Evolutionary conservation across 2,329 filamentous ascomycete genomes (phyloP), one percentile per base, ranked within the genome.

Genomic region (Colletotrichum orbiculare): DNA sequence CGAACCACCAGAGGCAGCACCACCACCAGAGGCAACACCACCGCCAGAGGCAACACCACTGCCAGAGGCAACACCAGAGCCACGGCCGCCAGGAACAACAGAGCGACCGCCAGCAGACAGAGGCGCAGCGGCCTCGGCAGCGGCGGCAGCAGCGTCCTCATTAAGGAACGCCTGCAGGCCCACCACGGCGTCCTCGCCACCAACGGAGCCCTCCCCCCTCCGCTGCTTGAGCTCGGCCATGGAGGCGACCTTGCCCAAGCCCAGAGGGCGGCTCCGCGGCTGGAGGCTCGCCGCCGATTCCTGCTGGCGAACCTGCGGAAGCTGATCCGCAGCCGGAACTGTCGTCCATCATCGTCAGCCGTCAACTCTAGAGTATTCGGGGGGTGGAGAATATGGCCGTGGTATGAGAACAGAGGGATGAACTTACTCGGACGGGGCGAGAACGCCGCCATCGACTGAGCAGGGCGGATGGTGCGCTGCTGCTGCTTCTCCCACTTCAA

Each of bases 221-320:
- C 53, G 43, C n/a, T 54, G 47, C 47, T 57, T 66, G 41, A 66
- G 58, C 47, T 66, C 63, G 47, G 46, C 42, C 63, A 66, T 57
- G 8, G 58, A 66, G 35, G 34, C 63, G 38, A 57, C 38, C 47
- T 63, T 66, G 38, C 58, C 63, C 33, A 54, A 11, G 38, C 58
- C 63, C 33, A 54, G 13, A n/a, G 57, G 13, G 25, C 38, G 49
- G 15, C 37, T 48, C 2, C 47, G 52, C n/a, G 52, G 33, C 33
- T 48, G 52, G 12, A 48, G 13, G 17, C 52, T 42, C 15, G 53
- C 53, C 6, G 47, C 48, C 4, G 42, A 39, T n/a, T 48, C 59
- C 17, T 33, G 25, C 5, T 38, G 52, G 4, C 15, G 52, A 6
- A 41, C 42, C n/a, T 48, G 38, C 33, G n/a, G 39, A 12, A 47